Percentiles rank a stretch among this genome's conserved stretches.
Conservation (phyloP, 352 stramenopile species). For the Phytopythium aichiense region DNA sequence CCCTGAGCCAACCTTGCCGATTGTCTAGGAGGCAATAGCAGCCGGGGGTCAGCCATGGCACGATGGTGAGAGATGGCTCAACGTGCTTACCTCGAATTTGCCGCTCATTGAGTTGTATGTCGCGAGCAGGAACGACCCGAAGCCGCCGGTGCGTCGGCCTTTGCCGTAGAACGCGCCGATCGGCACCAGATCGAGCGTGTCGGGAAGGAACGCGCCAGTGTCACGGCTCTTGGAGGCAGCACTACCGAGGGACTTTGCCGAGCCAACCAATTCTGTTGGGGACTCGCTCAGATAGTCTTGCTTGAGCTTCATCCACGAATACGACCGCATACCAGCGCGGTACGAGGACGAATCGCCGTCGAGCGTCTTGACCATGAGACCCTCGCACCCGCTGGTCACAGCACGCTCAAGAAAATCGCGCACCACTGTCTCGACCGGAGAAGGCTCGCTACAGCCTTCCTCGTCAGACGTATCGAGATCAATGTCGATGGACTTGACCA, state of each 20-base stretch:
- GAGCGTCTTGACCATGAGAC: constrained; percentile 75
- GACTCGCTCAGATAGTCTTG: constrained; percentile 64
- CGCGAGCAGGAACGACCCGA: constrained; percentile 98
- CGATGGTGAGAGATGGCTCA: no score
- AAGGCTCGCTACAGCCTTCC: neutral
- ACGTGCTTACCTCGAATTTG: constrained; percentile 88
- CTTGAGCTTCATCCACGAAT: constrained; percentile 86
- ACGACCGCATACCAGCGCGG: constrained; percentile 61
- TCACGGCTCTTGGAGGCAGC: constrained; percentile 3
- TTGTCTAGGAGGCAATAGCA: constrained; percentile 32
- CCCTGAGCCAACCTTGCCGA: constrained; percentile 94
- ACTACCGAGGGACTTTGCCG: neutral
- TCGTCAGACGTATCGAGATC: constrained; percentile 12
- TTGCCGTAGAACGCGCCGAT: constrained; percentile 97
- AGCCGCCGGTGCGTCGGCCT: constrained; percentile 93
- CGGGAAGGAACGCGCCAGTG: constrained; percentile 61
- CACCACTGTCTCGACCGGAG: constrained; percentile 13
- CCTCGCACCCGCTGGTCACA: constrained; percentile 65
- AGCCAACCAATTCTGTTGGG: neutral
- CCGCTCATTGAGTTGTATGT: constrained; percentile 93
- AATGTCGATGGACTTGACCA: constrained; percentile 60
- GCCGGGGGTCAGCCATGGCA: neutral
- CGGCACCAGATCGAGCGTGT: constrained; percentile 97
- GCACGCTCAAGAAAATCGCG: constrained; percentile 39
- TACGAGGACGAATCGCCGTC: constrained; percentile 48